Percentiles rank a stretch among this genome's conserved stretches.
Conservation (phyloP, 208 protist species). For the Leishmania lainsoni region DNA sequence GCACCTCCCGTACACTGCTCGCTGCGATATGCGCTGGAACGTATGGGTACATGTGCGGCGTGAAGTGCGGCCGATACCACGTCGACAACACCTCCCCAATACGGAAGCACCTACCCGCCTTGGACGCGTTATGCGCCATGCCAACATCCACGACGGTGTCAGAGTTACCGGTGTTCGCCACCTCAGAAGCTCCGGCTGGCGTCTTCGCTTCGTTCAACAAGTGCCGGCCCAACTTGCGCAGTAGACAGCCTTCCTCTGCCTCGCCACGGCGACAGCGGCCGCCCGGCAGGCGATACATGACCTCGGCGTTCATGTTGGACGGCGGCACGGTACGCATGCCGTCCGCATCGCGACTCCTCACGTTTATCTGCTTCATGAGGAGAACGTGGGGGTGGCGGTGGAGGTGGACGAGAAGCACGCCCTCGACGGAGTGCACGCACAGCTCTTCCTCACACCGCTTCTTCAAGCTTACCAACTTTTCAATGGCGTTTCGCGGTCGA, state of each 20-base stretch:
- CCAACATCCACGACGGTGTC: constrained; percentile 59
- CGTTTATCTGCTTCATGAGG: constrained; percentile 63
- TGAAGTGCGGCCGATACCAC: constrained; percentile 90
- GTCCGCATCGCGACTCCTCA: constrained; percentile 19
- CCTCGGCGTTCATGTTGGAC: constrained; percentile 41
- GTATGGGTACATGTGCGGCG: constrained; percentile 93
- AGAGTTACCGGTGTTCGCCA: constrained; percentile 12
- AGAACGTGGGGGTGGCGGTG: constrained; percentile 94
- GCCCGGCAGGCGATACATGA: constrained; percentile 73
- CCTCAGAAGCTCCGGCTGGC: constrained; percentile 1
- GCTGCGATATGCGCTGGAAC: constrained; percentile 86
- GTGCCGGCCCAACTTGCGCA: constrained; percentile 76
- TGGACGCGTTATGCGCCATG: constrained; percentile 27
- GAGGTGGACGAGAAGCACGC: constrained; percentile 91
- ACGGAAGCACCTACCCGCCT: constrained; percentile 57
- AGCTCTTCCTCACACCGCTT: constrained; percentile 81
- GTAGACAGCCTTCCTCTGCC: constrained; percentile 64
- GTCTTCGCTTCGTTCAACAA: constrained; percentile 70
- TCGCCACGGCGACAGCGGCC: constrained; percentile 78
- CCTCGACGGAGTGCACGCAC: constrained; percentile 88
- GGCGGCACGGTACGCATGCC: constrained; percentile 35
- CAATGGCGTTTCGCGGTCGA: constrained; percentile 66
- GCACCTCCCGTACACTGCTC: constrained; percentile 78
- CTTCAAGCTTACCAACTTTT: constrained; percentile 87
- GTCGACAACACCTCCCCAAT: constrained; percentile 75